Base-by-base conservation (phyloP, 345 rosid species). In the Pugionium dolabratum region DNA sequence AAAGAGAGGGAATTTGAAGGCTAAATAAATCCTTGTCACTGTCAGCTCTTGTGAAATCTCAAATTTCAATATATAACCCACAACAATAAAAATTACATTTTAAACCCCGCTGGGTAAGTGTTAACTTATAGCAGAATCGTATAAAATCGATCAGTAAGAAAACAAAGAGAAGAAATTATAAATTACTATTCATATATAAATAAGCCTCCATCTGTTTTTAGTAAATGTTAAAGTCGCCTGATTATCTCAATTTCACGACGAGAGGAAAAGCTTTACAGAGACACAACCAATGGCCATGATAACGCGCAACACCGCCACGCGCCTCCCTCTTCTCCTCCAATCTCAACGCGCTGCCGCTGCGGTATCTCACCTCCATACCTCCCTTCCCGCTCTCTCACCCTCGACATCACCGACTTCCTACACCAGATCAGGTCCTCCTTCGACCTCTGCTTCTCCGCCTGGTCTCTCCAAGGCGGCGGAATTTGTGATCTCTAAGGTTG, bases 401-500 rank as follows among this genome's bases (percentile, higher is more conserved):
- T 64, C 85, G 7, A 0, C 86, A 2, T n/a, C 85, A 3, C 97
- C 97, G 34, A 18, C 97, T 27, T 75, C 93, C 0, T 85, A 79
- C 77, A 60, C 86, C 30, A 82, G 75, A 1, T 68, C 91, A 32
- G 83, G 83, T 27, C 88, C 83, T 7, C 96, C 91, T 26, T 69
- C 88, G 27, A n/a, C 85, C 18, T 59, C 79, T 5, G 41, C 72
- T 37, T 64, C 86, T 26, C 85, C 83, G 25, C 45, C 85, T 1
- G 94, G 97, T 4, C 70, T 93, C 18, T 85, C 98, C 2, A 89
- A 90, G 87, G 27, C 90, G 33, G 98, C 96, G 9, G 97, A 93
- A 53, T 93, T 53, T 55, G 98, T 93, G 72, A 87, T 93, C 76
- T 90, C 97, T 1, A 93, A 93, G 78, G 97, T 93, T 7, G 98